Base-by-base conservation (phyloP, 2,329 filamentous ascomycete genomes). In the Onygena corvina region DNA sequence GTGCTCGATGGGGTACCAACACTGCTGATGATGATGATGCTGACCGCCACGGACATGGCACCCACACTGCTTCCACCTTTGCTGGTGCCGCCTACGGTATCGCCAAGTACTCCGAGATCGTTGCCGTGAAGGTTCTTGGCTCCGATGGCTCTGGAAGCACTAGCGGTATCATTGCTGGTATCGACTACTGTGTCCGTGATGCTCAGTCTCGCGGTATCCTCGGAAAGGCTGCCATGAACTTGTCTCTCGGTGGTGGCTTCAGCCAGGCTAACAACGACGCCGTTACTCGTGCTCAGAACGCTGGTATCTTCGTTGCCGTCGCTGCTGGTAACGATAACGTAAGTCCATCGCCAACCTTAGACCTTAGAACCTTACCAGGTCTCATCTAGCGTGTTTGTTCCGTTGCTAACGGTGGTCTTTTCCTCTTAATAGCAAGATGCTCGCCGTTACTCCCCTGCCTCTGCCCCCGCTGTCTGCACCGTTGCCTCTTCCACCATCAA, bases 91-190 rank as follows among this genome's bases (percentile, higher is more conserved):
- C 56, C 4, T 67, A 60, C 48, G 67, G 67, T 51, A 57, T 69
- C 49, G 61, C 66, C 18, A 67, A 67, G 55, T 60, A 62, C 50
- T 59, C 65, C 29, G 61, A 54, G 29, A 52, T 69, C 21, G 56
- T 69, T 27, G 71, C 71, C 47, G 71, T 79, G 51, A 76, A 75
- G 61, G 73, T 65, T 52, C 65, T 75, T 16, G 67, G 68, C 38
- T 64, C 63, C 20, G 58, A 69, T 9, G 70, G 71, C 36, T 65
- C 64, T 40, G 74, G 74, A 25, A 70, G 64, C 21, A 67, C 64
- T 46, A 63, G 65, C 16, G 66, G 68, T 55, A 72, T 74, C 53
- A 68, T 79, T 53, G 61, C 67, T 20, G 76, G 73, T 20, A 74
- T 77, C 59, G 58, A 65, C 30, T 68, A 60, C 62, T 62, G 62